These are phyloP conservation scores for Tothia fuscella DNA, from an alignment of 2,329 filamentous ascomycete genomes.

Conservation along the genomic window DNA sequence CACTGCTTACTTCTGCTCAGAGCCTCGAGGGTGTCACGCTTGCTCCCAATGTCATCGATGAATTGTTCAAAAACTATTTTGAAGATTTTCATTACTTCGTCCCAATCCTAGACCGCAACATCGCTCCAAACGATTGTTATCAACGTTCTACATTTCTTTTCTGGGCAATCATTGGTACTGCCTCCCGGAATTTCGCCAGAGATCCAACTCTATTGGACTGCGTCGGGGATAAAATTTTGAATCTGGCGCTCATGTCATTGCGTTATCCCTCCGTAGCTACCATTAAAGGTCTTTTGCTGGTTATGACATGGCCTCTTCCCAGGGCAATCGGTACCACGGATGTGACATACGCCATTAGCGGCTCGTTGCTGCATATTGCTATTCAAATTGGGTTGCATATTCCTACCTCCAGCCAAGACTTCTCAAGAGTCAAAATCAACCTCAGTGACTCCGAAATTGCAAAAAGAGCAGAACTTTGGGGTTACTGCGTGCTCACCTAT, in stretches of 20 bases:
- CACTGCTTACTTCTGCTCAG: constrained; percentile 19
- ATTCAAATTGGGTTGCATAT: constrained; percentile 33
- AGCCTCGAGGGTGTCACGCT: constrained; percentile 21
- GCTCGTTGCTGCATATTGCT: constrained; percentile 28
- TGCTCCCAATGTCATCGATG: constrained; percentile 24
- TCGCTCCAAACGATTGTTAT: constrained; percentile 7
- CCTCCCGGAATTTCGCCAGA: constrained; percentile 24
- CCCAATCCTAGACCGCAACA: constrained; percentile 24
- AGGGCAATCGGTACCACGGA: constrained; percentile 23
- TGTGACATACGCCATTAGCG: constrained; percentile 25
- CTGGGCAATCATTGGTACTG: constrained; percentile 22
- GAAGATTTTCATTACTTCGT: constrained; percentile 26
- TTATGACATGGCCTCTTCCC: constrained; percentile 31
- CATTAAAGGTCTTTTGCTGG: constrained; percentile 26
- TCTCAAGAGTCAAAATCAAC: constrained; percentile 21
- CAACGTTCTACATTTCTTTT: constrained; percentile 9
- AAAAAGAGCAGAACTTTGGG: constrained; percentile 29
- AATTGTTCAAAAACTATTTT: constrained; percentile 28
- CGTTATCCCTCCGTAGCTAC: constrained; percentile 21
- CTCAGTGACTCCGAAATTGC: constrained; percentile 20
- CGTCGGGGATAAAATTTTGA: constrained; percentile 22
- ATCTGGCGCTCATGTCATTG: constrained; percentile 27
- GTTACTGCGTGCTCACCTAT: constrained; percentile 28
- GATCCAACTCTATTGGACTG: constrained; percentile 28
- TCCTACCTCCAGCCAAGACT: constrained; percentile 31